Evolutionary conservation across 257 asterid genomes (phyloP), one percentile per base, ranked within the genome.

Genomic region (Nicotiana paniculata): DNA sequence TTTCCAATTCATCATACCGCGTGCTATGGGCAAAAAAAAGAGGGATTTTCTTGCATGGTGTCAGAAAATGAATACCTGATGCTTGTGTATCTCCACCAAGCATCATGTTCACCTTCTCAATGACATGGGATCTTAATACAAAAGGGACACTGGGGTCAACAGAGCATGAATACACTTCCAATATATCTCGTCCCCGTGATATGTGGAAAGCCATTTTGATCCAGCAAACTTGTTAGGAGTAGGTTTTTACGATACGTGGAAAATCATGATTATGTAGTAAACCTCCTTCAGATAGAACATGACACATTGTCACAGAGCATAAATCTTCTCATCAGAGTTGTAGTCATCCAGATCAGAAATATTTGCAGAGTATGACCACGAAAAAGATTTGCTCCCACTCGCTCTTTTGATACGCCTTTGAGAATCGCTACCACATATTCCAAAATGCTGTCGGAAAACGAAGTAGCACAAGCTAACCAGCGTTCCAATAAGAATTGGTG

Each of bases 401-500:
- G 96, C 89, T 80, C 98, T 86, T 83, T 87, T 90, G 77, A 96
- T 93, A 17, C 98, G 90, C 37, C 98, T 90, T 90, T 93, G 97
- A 3, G 98, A 96, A 89, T 94, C 97, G 35, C 77, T 89, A 6
- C 97, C 97, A 9, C 86, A 88, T 4, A 87, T 75, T 82, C 97
- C 96, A 39, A 96, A 96, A 89, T 96, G 99, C 86, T 92, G 97
- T n/a, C 97, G 81, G 81, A 96, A 93, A 28, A 96, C 97, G 55
- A 94, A 92, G 89, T 96, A 96, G 84, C 98, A 93, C 92, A 96
- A 81, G 83, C 97, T 84, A n/a, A 91, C 88, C 35, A 96, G 84
- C 6, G 98, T 96, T 15, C 96, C 98, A 1, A 92, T 86, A 4
- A 96, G 97, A 77, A 96, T 93, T 0, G 99, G 98, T 12, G 86